phyloP scores from a whole-genome alignment of 257 asterid species.

The Ophiorrhiza pumila region DNA sequence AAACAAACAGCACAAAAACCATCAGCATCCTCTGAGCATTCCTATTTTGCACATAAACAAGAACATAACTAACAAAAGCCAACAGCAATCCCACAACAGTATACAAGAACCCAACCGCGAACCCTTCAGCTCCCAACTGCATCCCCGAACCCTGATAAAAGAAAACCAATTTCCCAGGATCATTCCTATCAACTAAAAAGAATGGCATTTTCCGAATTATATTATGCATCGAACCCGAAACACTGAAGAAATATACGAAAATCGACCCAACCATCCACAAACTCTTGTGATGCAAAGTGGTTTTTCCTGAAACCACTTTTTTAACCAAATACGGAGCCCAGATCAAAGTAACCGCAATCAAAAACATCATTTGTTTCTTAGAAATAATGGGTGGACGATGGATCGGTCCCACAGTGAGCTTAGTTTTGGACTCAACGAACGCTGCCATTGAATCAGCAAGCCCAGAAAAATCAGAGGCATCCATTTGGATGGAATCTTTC shows the following conservation, averaged over 20 bases:
- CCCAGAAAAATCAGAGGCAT: conserved; percentile 54
- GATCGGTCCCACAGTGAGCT: conserved; percentile 52
- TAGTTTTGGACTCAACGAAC: conserved; percentile 51
- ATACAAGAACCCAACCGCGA: conserved; percentile 73
- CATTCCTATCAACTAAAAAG: conserved; percentile 66
- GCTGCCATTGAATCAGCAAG: conserved; percentile 85
- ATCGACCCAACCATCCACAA: conserved; percentile 83
- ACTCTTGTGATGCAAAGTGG: conserved; percentile 59
- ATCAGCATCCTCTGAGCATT: conserved; percentile 48
- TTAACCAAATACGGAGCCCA: conserved; percentile 60
- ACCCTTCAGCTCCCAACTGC: conserved; percentile 96
- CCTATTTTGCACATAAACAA: conserved; percentile 50
- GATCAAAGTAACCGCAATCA: conserved; percentile 37
- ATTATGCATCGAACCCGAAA: conserved; percentile 86
- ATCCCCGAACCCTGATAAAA: conserved; percentile 87
- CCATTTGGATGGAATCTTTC: conserved; percentile 67
- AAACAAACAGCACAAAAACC: conserved; percentile 36
- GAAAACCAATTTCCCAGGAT: conserved; percentile 62
- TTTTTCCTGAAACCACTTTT: conserved; percentile 54
- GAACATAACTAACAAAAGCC: conserved; percentile 62
- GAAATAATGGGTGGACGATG: conserved; percentile 63
- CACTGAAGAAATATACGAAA: conserved; percentile 88
- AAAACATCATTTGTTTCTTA: conserved; percentile 45
- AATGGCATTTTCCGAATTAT: conserved; percentile 92
- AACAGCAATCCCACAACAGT: conserved; percentile 74